Base-by-base conservation (phyloP, 768 basidiomycete genomes). In the Austroboletus festivus region DNA sequence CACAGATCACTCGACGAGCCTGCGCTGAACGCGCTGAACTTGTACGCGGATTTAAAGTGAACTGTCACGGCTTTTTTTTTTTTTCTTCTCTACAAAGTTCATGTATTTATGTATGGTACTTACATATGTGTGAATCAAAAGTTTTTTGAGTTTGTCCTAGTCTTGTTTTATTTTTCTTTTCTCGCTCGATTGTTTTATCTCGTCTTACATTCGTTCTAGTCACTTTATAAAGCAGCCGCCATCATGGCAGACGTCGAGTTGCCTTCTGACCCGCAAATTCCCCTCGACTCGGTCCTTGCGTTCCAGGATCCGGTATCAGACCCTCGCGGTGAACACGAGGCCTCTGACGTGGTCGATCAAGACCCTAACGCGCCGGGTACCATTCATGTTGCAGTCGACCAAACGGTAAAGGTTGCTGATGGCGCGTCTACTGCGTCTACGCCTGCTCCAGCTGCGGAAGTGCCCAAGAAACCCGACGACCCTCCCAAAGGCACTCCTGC, bases 1-100 rank as follows among this genome's bases (percentile, higher is more conserved):
- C 93, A 94, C 69, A 73, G 75, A 53, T 82, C 79, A 22, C 73
- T 93, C 19, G 77, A 77, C 19, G 92, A 94, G 67, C 90, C 92
- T 7, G 80, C 81, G 13, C 68, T 91, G 57, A 80, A 86, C 53
- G 87, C 79, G 5, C 69, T 92, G 56, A 92, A 92, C 61, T 55
- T 90, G 63, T 78, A 80, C 55, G 80, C 80, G 15, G 66, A 67
- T 46, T 51, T 76, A 31, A 60, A 56, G 46, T 73, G 56, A 50
- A 28, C n/a, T n/a, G 30, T 20, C 43, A 38, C 31, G 37, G 37
- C 46, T 51, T 51, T 38, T 33, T 40, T 41, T 48, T 51, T 51
- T 38, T 33, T 48, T 30, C n/a, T n/a, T n/a, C n/a, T n/a, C n/a
- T n/a, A n/a, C n/a, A n/a, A n/a, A n/a, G n/a, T n/a, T 42, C 24